Evolutionary conservation across 1,284 basidiomycete species (phyloP), one percentile per base, ranked within the genome.

Genomic region (Ceratobasidium sp.): DNA sequence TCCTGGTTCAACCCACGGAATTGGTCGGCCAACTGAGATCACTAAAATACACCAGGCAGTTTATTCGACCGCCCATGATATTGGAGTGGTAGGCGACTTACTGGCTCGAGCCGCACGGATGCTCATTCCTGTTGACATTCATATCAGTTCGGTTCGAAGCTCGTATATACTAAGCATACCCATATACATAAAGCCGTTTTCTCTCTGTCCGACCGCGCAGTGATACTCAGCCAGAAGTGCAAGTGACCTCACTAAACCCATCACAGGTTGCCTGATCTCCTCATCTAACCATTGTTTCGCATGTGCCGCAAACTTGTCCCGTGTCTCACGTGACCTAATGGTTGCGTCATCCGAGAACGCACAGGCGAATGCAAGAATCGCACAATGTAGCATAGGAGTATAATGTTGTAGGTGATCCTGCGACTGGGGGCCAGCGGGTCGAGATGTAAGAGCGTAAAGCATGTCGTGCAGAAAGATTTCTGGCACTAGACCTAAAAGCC

Each of bases 1-100:
- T 0, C 88, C 88, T 1, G 85, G 84, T 78, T 86, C 86, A 52
- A 89, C 89, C 89, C 88, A 90, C 15, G 86, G 84, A 13, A 9
- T 38, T 17, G 28, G 9, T 28, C 17, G n/a, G 38, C 26, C 48
- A 3, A 26, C 13, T 13, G 50, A 38, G 52, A 67, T n/a, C 13
- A 64, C 38, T 64, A 23, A 17, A 64, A 23, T 10, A 4, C n/a
- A 3, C 23, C 13, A 57, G 33, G 33, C 33, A 33, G 33, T 33
- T 33, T 33, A 33, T 33, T 33, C 33, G 33, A 33, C 33, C 33
- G 17, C 23, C 52, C 42, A 17, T 33, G 38, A 42, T 62, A n/a
- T 7, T 20, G 33, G 20, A 40, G 38, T 33, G 12, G 23, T 38
- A 13, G 23, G 15, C 28, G 6, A 10, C 70, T 23, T 64, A 73